Base-by-base conservation (phyloP, 2,329 filamentous ascomycete species). In the Cytospora leucostoma region DNA sequence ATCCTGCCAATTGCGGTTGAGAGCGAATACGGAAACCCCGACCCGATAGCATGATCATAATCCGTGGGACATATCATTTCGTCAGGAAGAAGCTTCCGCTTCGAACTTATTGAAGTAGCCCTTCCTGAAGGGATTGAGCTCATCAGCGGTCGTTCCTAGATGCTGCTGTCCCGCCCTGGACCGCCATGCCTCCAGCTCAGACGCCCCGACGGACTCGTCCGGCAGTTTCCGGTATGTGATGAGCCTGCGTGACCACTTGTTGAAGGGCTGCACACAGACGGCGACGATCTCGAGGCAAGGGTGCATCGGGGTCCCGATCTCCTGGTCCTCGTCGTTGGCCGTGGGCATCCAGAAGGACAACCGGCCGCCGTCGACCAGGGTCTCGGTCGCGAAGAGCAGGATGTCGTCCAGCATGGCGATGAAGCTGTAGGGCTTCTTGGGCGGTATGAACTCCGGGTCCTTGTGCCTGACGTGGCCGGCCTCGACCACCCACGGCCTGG, bases 321-420 rank as follows among this genome's bases (percentile, higher is more conserved):
- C 90, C 63, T 89, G 84, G 55, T 92, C 84, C 68, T 92, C 85
- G 65, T 91, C 88, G 71, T 92, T 93, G 34, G 92, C 89, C 0
- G 93, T 96, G 0, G 95, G 95, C 91, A 98, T 96, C 95, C 95
- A 99, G 80, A 99, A 96, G 8, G 90, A 91, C 11, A 99, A 75
- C 34, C 95, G 83, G 0, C 92, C 95, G 66, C 86, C 78, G 59
- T 92, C 88, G 8, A 97, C 91, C 0, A 99, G 81, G 1, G 88
- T 91, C 13, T 84, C 80, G 0, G 88, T 84, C 6, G 92, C 88
- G 71, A 99, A 98, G 21, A 88, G 83, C 7, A 98, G 83, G 59
- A 99, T 92, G 73, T 98, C 93, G 71, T 93, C 88, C 21, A 97
- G 83, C 86, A 99, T 93, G 7, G 91, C 89, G 47, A 90, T 81